Base-by-base conservation (phyloP, 495 filamentous ascomycete species). In the Neurospora sp. region DNA sequence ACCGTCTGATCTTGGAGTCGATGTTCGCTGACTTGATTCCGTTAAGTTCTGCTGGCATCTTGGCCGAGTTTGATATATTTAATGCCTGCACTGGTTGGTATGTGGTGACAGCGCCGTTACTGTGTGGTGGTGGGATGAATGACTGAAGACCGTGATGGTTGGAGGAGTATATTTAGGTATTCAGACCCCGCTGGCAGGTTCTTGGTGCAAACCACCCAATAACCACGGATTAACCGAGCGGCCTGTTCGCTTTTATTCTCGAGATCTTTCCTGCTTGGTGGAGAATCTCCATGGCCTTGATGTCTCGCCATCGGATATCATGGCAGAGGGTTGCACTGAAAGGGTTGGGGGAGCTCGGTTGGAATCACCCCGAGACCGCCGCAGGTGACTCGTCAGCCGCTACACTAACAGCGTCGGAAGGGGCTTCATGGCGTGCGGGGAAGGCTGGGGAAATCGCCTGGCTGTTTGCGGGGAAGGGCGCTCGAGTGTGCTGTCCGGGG, bases 1-100 rank as follows among this genome's bases (percentile, higher is more conserved):
- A 81, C 18, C 87, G 84, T 40, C 86, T 81, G 76, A 92, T 87
- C 40, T 83, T 85, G 38, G 78, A 77, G 78, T 91, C 88, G 40
- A 92, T 79, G 70, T 88, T 79, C 69, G 74, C 73, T 12, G 83
- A 79, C 68, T 79, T 76, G 74, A 87, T 75, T 8, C 82, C 83
- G 45, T 83, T 79, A 10, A 79, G 39, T 74, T 78, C 74, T 72
- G 76, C 70, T 35, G 84, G 82, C 84, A 86, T 86, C 37, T 68
- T 75, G 75, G 71, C 40, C 16, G 71, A 16, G 0, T 39, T 39
- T 44, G 40, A 16, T 10, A 0, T 31, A 31, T 31, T 9, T 18
- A 0, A 16, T 10, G 31, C 9, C 35, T 39, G 2, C 0, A 14
- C 3, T 42, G 4, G 3, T 1, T 20, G 35, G 14, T 20, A 27